phyloP scores from a whole-genome alignment of 805 yeast species.

The Hanseniaspora singularis region DNA sequence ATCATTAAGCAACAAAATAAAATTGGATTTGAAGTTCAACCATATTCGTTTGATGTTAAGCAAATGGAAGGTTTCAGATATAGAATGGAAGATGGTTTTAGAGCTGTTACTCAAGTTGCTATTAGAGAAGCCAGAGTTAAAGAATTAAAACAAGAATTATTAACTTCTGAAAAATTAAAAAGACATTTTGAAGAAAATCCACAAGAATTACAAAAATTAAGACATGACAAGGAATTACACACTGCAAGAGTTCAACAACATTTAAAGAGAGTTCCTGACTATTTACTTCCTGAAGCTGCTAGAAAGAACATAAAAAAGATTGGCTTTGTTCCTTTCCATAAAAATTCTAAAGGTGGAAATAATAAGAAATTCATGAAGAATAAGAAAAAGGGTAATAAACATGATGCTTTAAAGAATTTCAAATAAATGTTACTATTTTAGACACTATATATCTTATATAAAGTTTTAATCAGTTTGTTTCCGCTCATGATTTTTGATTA shows the following conservation, averaged over 20 bases:
- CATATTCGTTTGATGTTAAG: constrained; percentile 79
- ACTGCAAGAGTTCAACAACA: constrained; percentile 73
- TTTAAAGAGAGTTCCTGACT: constrained; percentile 84
- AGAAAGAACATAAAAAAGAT: constrained; percentile 43
- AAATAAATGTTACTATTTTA: no score
- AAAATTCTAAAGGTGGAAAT: constrained; percentile 33
- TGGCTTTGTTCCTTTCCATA: constrained; percentile 63
- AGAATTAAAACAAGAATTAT: constrained; percentile 75
- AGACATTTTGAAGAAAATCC: constrained; percentile 96
- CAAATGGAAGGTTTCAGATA: constrained; percentile 94
- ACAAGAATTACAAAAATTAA: constrained; percentile 72
- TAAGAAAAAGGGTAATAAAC: constrained; percentile 34
- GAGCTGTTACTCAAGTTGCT: constrained; percentile 82
- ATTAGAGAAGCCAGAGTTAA: constrained; percentile 86
- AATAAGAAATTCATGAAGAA: constrained; percentile 32
- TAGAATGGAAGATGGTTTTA: constrained; percentile 91
- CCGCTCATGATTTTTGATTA: not conserved
- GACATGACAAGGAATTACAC: constrained; percentile 85
- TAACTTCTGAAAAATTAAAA: constrained; percentile 79
- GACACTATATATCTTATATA: no score
- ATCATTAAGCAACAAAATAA: constrained; percentile 66
- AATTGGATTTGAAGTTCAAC: constrained; percentile 62
- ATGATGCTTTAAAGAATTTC: constrained; percentile 56
- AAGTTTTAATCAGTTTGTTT: not conserved
- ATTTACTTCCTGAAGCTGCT: constrained; percentile 71